Evolutionary conservation across 306 rosid species (phyloP), one percentile per base, ranked within the genome.

Genomic region (Quercus berberidifolia): DNA sequence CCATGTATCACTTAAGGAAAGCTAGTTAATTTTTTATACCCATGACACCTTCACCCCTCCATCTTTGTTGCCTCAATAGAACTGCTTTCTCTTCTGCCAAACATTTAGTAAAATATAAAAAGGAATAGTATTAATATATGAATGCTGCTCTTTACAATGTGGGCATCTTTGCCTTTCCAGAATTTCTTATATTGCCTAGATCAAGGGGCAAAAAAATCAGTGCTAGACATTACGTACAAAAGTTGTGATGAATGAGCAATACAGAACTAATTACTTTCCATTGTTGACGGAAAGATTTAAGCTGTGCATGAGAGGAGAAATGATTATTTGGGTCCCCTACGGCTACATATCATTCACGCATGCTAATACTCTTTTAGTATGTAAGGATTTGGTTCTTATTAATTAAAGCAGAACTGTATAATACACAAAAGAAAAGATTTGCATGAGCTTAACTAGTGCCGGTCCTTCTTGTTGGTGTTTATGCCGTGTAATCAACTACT

Each of bases 281-380:
- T 31, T 65, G 71, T 67, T 18, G 43, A 70, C 41, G 59, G 75
- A n/a, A 80, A 46, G 20, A 56, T 56, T 41, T 55, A 79, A 33
- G 71, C 3, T 64, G 67, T 18, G 85, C 62, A 81, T 60, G 55
- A 71, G 73, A 83, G 57, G 59, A 49, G 43, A 26, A 49, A 74
- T 74, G 74, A 74, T 74, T 31, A 7, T n/a, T 68, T 75, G 75
- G 81, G 82, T 43, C 73, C 76, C 69, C 21, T 43, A 21, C 18
- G 26, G 26, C 26, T 25, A 23, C 3, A 41, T 70, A 74, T 78
- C 43, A 73, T 78, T 78, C 41, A 78, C 79, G 77, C 86, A 83
- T 83, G 86, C 78, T 8, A 41, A 41, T 35, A 19, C 7, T 25
- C 38, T 21, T 49, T 25, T 35, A 46, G 20, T 67, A 19, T 56